These are phyloP conservation scores for Xanthoconium purpureum DNA, from an alignment of 768 basidiomycete genomes.

Conservation along the genomic window DNA sequence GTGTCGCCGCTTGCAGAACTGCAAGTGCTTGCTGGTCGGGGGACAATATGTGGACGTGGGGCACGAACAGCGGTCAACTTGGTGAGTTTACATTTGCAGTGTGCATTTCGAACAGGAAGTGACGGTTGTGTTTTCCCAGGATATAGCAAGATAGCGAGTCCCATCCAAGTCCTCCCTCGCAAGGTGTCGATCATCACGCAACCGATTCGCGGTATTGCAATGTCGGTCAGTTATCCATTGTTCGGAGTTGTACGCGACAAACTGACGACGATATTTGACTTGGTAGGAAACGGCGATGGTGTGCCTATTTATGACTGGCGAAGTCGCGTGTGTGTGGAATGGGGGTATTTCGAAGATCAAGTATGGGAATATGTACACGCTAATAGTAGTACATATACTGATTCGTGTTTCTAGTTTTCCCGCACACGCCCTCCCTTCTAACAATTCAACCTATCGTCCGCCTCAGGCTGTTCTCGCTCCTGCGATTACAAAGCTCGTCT, in stretches of 20 bases:
- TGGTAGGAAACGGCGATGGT: slow-evolving; percentile 79
- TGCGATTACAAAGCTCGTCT: slow-evolving; percentile 74
- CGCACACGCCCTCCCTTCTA: slow-evolving; percentile 68
- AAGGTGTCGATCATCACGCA: slow-evolving; percentile 76
- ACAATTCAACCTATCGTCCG: slow-evolving; percentile 76
- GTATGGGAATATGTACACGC: slow-evolving; percentile 37
- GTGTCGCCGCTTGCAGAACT: slow-evolving; percentile 82
- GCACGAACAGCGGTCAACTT: slow-evolving; percentile 89
- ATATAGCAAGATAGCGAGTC: slow-evolving; percentile 72
- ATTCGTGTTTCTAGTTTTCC: slow-evolving; percentile 55
- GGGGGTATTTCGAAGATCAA: slow-evolving; percentile 72
- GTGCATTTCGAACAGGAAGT: no score
- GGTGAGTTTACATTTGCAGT: slow-evolving; percentile 42
- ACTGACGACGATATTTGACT: neutral
- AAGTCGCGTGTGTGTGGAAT: slow-evolving; percentile 82
- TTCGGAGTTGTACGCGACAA: neutral
- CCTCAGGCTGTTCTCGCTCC: slow-evolving; percentile 71
- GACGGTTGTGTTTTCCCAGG: slow-evolving; percentile 38
- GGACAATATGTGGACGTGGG: slow-evolving; percentile 80
- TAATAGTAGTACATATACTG: neutral
- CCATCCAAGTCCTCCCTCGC: slow-evolving; percentile 73
- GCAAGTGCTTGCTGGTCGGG: slow-evolving; percentile 89
- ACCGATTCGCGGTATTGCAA: slow-evolving; percentile 66
- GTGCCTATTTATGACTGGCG: slow-evolving; percentile 72
- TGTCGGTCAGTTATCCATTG: slow-evolving; percentile 55